Evolutionary conservation across 139 green algal genomes (phyloP), one percentile per base, ranked within the genome.

Genomic region (Chara braunii): DNA sequence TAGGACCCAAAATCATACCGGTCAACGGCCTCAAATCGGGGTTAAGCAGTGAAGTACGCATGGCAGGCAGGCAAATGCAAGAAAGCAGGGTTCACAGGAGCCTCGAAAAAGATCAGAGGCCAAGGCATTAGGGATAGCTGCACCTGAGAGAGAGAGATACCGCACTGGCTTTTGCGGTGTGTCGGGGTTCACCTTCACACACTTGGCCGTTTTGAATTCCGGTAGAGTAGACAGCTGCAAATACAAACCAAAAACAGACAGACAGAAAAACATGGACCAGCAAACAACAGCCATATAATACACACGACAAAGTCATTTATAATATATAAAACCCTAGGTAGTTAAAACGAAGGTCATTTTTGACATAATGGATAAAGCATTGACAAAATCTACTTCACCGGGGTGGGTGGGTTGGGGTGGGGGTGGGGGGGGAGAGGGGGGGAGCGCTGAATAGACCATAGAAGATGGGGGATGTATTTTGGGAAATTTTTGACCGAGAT

Each of bases 121-220:
- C 18, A 48, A 18, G 18, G 40, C 18, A 18, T 59, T 40, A 14
- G 35, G 36, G 5, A 24, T 3, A 52, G 3, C 43, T 52, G 24
- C 31, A 62, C 48, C 68, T 59, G 11, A 14, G 24, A 76, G 60
- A 1, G 37, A 52, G 22, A 54, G 28, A 2, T 57, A 68, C 11
- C 58, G 42, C 43, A 87, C 83, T 67, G 53, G 60, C 42, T 89
- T 90, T 53, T 90, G 84, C 0, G 86, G 81, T 8, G 81, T 92
- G 68, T 92, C 86, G 1, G 86, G 86, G 54, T 91, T 93, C 69
- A 91, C 81, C 37, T 79, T 73, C 2, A 78, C 55, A 3, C 48
- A 69, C 58, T 48, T 64, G 14, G 65, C 59, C n/a, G 37, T 7
- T 0, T 45, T 4, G 35, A 92, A 92, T 45, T 87, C 75, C 3